These are phyloP conservation scores for Tinospora cordifolia DNA, from an alignment of 164 flowering plant species.

Conservation along the genomic window DNA sequence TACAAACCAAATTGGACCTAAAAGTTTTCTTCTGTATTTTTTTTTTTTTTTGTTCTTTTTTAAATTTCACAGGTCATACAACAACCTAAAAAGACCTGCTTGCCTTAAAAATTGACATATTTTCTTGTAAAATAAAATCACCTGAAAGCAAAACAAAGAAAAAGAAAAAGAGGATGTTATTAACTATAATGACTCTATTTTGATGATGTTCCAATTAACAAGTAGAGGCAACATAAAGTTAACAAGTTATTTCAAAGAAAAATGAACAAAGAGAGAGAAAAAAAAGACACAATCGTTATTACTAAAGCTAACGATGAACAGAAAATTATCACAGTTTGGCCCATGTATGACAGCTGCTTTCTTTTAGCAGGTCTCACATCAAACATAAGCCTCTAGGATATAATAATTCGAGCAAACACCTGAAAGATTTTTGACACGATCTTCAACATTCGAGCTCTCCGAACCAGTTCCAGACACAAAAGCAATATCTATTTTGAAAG, in stretches of 20 bases:
- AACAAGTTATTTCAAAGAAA: neutral
- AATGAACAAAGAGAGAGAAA: neutral
- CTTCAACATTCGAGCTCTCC: slow-evolving; percentile 43
- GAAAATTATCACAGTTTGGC: neutral
- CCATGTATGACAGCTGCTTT: neutral
- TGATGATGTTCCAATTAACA: too few species aligned
- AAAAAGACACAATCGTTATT: neutral
- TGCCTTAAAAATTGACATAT: too few species aligned
- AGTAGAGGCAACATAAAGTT: neutral
- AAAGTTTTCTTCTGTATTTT: too few species aligned
- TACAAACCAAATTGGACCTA: too few species aligned
- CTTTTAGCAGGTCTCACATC: neutral
- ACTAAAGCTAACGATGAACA: neutral
- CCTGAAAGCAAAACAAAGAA: too few species aligned
- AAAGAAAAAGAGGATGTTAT: too few species aligned
- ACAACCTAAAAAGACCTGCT: too few species aligned
- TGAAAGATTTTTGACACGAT: slow-evolving; percentile 63
- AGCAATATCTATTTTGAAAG: slow-evolving; percentile 61
- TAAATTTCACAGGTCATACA: too few species aligned
- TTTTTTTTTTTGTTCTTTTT: too few species aligned
- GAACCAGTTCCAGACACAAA: slow-evolving; percentile 66
- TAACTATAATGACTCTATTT: too few species aligned
- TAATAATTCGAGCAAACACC: slow-evolving; percentile 34
- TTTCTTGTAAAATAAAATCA: too few species aligned
- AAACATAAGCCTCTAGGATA: neutral